Percentiles rank a stretch among this genome's conserved stretches.
phyloP scores from a whole-genome alignment of 2,329 filamentous ascomycete genomes.

The Paraphaeosphaeria sporulosa region DNA sequence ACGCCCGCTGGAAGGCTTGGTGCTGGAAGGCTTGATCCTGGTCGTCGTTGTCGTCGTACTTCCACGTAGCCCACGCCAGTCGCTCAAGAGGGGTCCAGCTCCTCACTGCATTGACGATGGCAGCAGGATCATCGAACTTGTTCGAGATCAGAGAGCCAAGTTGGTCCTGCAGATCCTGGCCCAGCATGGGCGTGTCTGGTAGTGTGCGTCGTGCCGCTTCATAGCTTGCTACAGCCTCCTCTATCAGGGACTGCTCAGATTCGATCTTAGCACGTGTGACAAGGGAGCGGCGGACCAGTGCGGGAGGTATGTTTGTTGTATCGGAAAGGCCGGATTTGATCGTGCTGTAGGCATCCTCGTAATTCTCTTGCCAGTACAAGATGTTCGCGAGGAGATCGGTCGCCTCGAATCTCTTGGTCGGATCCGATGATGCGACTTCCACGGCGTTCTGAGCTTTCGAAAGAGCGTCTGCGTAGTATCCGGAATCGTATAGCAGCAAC shows the following conservation, averaged over 20 bases:
- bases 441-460: neutral
- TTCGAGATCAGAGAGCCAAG: neutral
- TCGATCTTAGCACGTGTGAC: slow-evolving; percentile 9
- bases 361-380: neutral
- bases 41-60: neutral
- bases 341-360: neutral
- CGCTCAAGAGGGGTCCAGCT: slow-evolving; percentile 8
- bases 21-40: neutral
- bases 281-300: neutral
- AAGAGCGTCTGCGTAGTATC: neutral
- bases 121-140: neutral
- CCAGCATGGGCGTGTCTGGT: slow-evolving; percentile 7
- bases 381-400: slow-evolving; percentile 7
- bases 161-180: slow-evolving; percentile 3
- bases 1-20: neutral
- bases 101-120: neutral
- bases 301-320: neutral
- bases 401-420: neutral
- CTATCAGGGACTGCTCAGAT: neutral
- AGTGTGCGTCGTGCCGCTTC: slow-evolving; percentile 5
- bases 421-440: neutral
- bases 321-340: neutral
- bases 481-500: neutral
- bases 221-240: slow-evolving; percentile 3
- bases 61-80: slow-evolving; percentile 8